These are phyloP conservation scores for Hamiltosporidium tvaerminnensis DNA, from an alignment of 371 early-diverging fungal species.

Conservation along the genomic window DNA sequence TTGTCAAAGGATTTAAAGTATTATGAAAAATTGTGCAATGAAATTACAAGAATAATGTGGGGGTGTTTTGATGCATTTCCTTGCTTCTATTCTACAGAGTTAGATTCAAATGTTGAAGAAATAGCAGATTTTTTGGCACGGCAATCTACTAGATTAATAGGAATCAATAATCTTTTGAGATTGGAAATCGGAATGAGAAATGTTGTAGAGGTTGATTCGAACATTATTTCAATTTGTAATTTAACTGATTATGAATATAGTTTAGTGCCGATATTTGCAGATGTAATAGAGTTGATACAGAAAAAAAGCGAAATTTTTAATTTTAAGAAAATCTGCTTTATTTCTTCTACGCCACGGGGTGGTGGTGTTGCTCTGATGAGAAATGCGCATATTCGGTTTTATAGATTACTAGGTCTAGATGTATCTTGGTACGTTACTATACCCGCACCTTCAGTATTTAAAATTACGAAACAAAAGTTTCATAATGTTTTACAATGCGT, in stretches of 20 bases:
- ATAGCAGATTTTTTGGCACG: constrained; percentile 32
- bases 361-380: constrained; percentile 76
- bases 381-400: constrained; percentile 61
- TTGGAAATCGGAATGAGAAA: constrained; percentile 25
- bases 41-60: constrained; percentile 24
- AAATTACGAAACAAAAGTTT: constrained; percentile 56
- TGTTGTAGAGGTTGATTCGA: constrained; percentile 23
- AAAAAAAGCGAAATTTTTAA: no score
- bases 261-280: constrained; percentile 7
- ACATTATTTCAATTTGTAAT: constrained; percentile 25
- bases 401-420: constrained; percentile 57
- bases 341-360: constrained; percentile 69
- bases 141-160: constrained; percentile 25
- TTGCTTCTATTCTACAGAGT: constrained; percentile 17
- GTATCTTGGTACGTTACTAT: constrained; percentile 56
- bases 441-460: constrained; percentile 29
- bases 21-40: constrained; percentile 7
- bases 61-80: constrained; percentile 31
- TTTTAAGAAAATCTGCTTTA: constrained; percentile 58
- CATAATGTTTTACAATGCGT: constrained; percentile 73
- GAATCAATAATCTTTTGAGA: constrained; percentile 26
- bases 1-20: constrained; percentile 4
- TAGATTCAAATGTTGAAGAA: constrained; percentile 8
- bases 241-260: constrained; percentile 17
- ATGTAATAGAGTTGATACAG: no score